Percentiles rank a stretch among this genome's conserved stretches.
Evolutionary conservation across 1,139 yeast species (phyloP).

Genomic region (Blastobotrys illinoisensis): DNA sequence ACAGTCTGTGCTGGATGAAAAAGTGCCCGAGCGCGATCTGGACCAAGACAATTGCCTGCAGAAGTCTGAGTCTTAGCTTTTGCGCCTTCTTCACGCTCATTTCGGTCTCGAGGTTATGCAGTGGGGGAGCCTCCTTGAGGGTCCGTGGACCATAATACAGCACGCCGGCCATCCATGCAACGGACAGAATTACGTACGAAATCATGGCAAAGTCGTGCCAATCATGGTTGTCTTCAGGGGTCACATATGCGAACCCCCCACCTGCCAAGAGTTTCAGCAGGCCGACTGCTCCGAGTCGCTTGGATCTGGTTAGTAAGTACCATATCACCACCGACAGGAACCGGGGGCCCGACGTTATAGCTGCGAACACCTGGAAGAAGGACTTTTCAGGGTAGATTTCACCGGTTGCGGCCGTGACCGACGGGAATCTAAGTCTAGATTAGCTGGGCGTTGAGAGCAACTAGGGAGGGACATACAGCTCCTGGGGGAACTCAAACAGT

Average conservation of each 20-base stretch:
- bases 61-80: conserved; percentile 1
- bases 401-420: conserved; percentile 93
- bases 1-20: conserved; percentile 75
- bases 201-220: conserved; percentile 95
- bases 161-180: conserved; percentile 72
- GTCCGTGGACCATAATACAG: conserved; percentile 2
- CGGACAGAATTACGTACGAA: conserved; percentile 72
- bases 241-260: conserved; percentile 97
- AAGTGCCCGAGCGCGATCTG: conserved; percentile 67
- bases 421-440: conserved; percentile 50
- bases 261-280: conserved; percentile 80
- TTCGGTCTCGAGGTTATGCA: not conserved
- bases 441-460: no score
- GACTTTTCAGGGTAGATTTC: conserved; percentile 94
- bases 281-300: conserved; percentile 49
- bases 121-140: not conserved
- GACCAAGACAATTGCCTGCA: conserved; percentile 47
- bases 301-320: conserved; percentile 42
- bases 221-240: conserved; percentile 95
- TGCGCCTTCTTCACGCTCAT: not conserved
- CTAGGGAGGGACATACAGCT: conserved; percentile 62
- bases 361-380: conserved; percentile 71
- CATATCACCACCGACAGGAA: conserved; percentile 63
- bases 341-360: conserved; percentile 56
- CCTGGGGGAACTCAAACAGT: conserved; percentile 84